Base-by-base conservation (phyloP, 495 filamentous ascomycete species). In the Cercophora scortea region DNA sequence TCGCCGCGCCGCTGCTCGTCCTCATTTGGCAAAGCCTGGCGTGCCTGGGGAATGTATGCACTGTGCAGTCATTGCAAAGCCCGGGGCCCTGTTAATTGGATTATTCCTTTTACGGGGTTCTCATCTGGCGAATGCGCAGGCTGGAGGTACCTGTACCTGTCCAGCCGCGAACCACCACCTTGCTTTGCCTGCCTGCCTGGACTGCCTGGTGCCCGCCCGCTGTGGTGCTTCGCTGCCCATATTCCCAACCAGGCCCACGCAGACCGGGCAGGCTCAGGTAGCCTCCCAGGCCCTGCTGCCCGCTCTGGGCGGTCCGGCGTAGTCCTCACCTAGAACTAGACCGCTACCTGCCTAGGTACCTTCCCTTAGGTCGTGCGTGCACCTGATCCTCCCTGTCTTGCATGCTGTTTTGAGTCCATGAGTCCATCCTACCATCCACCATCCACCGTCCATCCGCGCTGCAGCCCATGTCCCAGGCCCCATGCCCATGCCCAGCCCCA, bases 351-450 rank as follows among this genome's bases (percentile, higher is more conserved):
- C 45, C 25, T 25, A 25, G 25, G 25, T 25, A 25, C 25, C 25
- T 25, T 25, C 25, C 25, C 2, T 2, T 25, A 25, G 25, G 25
- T 25, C 25, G 25, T 55, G 47, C 46, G 40, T 45, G 42, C 42
- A 35, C 53, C 44, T 47, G 53, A 51, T 56, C 53, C 53, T 56
- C 49, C 48, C 35, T 49, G 46, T 51, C 52, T 25, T 25, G 25
- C 25, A 25, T 25, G 25, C 25, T 25, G 25, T 25, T 25, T 25
- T 25, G 25, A 25, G 25, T 25, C 25, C 25, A 25, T 25, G 25
- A 25, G 25, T 25, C 25, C 25, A 25, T 40, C 16, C 18, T 45
- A 10, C 42, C 17, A 17, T 9, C 42, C 42, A 19, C 25, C 42
- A 45, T n/a, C 40, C 40, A 42, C 40, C 7, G 40, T 17, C 40